These are phyloP conservation scores for Cylindrotheca closterium DNA, from an alignment of 108 stramenopile species.

Conservation along the genomic window DNA sequence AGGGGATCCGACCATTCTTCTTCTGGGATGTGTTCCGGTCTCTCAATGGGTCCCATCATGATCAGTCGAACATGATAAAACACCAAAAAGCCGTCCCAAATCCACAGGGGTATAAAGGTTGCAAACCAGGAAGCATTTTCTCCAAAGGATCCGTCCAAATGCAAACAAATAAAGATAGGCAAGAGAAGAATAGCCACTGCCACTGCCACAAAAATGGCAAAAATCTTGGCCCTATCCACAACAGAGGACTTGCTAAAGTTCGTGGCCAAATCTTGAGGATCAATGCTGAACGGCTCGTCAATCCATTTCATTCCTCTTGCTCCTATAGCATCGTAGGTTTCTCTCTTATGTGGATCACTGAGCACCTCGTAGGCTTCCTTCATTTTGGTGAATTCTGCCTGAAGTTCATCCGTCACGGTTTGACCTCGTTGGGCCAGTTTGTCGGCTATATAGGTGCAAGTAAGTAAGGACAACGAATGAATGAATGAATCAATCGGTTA, in stretches of 20 bases:
- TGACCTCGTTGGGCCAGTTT: slow-evolving; percentile 92
- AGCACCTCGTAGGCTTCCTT: slow-evolving; percentile 91
- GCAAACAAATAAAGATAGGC: slow-evolving; percentile 76
- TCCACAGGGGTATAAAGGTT: slow-evolving; percentile 78
- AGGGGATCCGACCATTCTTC: slow-evolving; percentile 89
- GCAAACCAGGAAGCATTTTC: slow-evolving; percentile 59
- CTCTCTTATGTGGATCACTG: slow-evolving; percentile 78
- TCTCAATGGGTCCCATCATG: slow-evolving; percentile 75
- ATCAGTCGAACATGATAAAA: slow-evolving; percentile 79
- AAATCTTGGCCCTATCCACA: slow-evolving; percentile 80
- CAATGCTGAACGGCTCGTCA: slow-evolving; percentile 82
- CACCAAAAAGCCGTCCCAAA: slow-evolving; percentile 72
- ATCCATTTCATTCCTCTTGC: slow-evolving; percentile 87
- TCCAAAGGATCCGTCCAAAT: slow-evolving; percentile 77
- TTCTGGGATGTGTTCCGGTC: slow-evolving; percentile 78
- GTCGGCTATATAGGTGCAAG: slow-evolving; percentile 51
- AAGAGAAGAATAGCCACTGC: slow-evolving; percentile 62
- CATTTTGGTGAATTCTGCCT: slow-evolving; percentile 89
- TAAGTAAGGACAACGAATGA: background rate
- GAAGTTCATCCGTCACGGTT: slow-evolving; percentile 68
- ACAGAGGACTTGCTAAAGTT: slow-evolving; percentile 79
- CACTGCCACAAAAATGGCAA: slow-evolving; percentile 78
- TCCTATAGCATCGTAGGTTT: slow-evolving; percentile 91
- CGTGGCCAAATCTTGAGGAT: slow-evolving; percentile 87
- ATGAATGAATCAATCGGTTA: too few relatives aligned